phyloP scores from a whole-genome alignment of 305 asterid species.

The Fraxinus greggii region DNA sequence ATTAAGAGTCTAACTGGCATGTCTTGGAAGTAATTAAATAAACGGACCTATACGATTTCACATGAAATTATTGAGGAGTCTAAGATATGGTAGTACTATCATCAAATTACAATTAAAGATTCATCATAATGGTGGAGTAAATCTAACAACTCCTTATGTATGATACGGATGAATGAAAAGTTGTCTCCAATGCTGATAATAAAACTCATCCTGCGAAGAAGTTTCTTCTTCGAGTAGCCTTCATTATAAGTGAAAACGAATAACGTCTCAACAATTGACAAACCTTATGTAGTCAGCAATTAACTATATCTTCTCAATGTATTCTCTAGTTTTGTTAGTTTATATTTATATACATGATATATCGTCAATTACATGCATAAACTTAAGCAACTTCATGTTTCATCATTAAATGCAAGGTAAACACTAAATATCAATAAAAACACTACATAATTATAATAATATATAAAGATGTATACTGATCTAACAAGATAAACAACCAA shows the following conservation, averaged over 20 bases:
- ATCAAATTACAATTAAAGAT: background rate
- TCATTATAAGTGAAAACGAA: background rate
- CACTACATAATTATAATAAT: background rate
- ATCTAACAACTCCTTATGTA: background rate
- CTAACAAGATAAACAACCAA: background rate
- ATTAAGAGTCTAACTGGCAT: conserved; percentile 18
- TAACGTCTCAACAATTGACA: background rate
- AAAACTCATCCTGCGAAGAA: background rate
- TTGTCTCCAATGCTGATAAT: background rate
- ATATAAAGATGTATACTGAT: background rate
- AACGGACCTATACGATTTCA: background rate
- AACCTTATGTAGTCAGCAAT: background rate
- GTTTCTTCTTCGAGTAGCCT: background rate
- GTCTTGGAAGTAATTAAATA: conserved; percentile 7
- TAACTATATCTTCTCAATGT: background rate
- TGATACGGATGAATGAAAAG: background rate
- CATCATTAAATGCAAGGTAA: background rate
- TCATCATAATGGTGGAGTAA: background rate
- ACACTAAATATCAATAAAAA: background rate
- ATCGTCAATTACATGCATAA: background rate
- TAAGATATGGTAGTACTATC: background rate
- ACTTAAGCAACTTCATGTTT: background rate
- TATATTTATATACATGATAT: background rate
- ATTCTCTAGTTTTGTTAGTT: background rate
- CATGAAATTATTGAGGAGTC: background rate